Evolutionary conservation across 352 stramenopile species (phyloP), one percentile per base, ranked within the genome.

Genomic region (Globisporangium paroecandrum): DNA sequence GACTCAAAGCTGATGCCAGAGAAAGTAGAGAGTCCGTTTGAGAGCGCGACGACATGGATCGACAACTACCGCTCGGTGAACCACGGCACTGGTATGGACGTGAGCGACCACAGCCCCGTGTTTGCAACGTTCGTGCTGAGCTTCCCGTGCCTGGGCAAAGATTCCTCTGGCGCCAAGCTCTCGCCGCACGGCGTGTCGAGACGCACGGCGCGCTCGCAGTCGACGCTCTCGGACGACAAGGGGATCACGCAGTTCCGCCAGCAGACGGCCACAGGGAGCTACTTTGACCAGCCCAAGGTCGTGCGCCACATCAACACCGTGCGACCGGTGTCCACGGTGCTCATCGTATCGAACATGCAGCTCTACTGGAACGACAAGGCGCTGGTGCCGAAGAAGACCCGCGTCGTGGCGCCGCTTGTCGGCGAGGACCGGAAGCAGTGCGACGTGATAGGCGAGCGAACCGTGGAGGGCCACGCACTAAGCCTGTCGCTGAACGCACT

Each of bases 1-100:
- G 82, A 91, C 62, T 94, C 86, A 20, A 91, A 92, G 63, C 59
- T 96, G 15, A 74, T 91, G 55, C 85, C 89, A 0, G 85, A 93
- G 65, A 91, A 93, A 66, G 83, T 92, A 7, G 60, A 72, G n/a
- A 86, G 82, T 65, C 81, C 82, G 12, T 89, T 82, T 36, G 75
- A 75, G 0, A 74, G 0, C 27, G 12, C 9, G 9, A 58, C 13
- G 65, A 79, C 4, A 18, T 82, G 77, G 65, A 86, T 91, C 47
- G 85, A 93, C 73, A 93, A 93, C 64, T 95, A 95, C 62, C 81
- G 83, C 22, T 90, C 83, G 1, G 84, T 95, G 32, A 95, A 95
- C 61, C 77, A 95, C 70, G 87, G 85, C 29, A 75, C 83, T 20
- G 84, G 83, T 36, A 92, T 95, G 87, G 83, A 92, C 55, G 83